These are phyloP conservation scores for Coemansia aciculifera DNA, from an alignment of 192 early-diverging fungal species.

Conservation along the genomic window DNA sequence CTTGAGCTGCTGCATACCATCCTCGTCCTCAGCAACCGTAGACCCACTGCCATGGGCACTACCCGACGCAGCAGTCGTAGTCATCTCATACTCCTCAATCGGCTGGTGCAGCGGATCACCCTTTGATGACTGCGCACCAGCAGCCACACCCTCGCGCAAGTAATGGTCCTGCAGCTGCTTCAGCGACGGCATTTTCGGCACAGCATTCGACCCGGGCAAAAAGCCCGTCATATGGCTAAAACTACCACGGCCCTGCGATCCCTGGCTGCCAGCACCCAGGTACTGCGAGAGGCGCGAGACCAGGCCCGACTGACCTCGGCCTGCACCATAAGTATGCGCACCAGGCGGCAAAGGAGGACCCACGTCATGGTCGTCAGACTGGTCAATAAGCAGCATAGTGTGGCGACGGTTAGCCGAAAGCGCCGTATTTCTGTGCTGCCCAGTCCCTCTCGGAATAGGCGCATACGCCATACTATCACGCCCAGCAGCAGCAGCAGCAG, in stretches of 20 bases:
- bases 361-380: constrained; percentile 22
- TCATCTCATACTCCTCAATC: constrained; percentile 36
- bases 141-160: constrained; percentile 26
- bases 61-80: not conserved
- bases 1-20: constrained; percentile 33
- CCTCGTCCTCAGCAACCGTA: constrained; percentile 11
- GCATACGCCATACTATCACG: constrained; percentile 50
- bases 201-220: not conserved
- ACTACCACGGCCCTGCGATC: not conserved
- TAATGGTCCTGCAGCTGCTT: constrained; percentile 55
- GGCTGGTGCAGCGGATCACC: not conserved
- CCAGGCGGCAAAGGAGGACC: not conserved
- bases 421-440: constrained; percentile 13
- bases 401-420: constrained; percentile 29
- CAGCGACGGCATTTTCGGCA: constrained; percentile 40
- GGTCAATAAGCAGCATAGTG: constrained; percentile 51
- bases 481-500: not conserved
- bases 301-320: constrained; percentile 16
- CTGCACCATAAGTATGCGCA: not conserved
- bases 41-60: constrained; percentile 17
- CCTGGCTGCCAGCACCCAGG: constrained; percentile 11
- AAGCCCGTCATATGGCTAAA: not conserved
- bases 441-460: constrained; percentile 20
- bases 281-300: constrained; percentile 50
- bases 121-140: not conserved